Evolutionary conservation across 2,329 filamentous ascomycete genomes (phyloP).

Genomic region (Penicillium frequentans): DNA sequence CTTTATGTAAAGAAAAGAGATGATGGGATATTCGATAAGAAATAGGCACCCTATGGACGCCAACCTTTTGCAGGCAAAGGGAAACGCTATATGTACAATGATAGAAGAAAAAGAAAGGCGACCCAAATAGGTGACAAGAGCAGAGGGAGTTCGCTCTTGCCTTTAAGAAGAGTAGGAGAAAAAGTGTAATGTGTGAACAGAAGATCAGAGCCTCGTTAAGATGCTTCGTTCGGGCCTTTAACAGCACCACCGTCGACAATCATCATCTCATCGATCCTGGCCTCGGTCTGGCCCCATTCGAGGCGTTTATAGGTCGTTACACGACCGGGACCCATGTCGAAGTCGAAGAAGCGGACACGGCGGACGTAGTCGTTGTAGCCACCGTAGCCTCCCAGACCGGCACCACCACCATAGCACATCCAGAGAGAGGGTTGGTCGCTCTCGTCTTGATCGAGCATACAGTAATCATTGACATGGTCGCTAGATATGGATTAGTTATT

Average conservation of each 20-base stretch:
- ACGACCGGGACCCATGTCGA: slow-evolving; percentile 86
- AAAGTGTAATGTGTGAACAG: not conserved
- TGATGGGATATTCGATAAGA: slow-evolving; percentile 18
- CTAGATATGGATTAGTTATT: slow-evolving; percentile 42
- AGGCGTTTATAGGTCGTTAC: slow-evolving; percentile 92
- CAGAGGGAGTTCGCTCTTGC: not conserved
- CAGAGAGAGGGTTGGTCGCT: slow-evolving; percentile 70
- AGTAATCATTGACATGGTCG: slow-evolving; percentile 97
- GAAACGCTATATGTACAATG: slow-evolving; percentile 22
- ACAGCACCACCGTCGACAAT: slow-evolving; percentile 61
- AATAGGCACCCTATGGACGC: slow-evolving; percentile 17
- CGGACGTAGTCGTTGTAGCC: slow-evolving; percentile 85
- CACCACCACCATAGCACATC: slow-evolving; percentile 97
- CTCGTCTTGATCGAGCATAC: slow-evolving; percentile 64
- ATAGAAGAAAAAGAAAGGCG: slow-evolving; percentile 1
- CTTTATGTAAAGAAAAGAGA: slow-evolving; percentile 4
- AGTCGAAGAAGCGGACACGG: slow-evolving; percentile 82
- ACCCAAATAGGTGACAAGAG: slow-evolving; percentile 8
- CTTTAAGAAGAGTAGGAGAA: not conserved
- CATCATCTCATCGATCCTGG: slow-evolving; percentile 59
- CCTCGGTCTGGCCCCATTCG: slow-evolving; percentile 61
- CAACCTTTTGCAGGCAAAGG: slow-evolving; percentile 22
- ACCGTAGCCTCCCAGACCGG: slow-evolving; percentile 91
- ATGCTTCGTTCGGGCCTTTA: slow-evolving; percentile 30
- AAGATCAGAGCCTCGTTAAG: slow-evolving; percentile 4